Base-by-base conservation (phyloP, 2,329 filamentous ascomycete genomes). In the Phialophora macrospora region DNA sequence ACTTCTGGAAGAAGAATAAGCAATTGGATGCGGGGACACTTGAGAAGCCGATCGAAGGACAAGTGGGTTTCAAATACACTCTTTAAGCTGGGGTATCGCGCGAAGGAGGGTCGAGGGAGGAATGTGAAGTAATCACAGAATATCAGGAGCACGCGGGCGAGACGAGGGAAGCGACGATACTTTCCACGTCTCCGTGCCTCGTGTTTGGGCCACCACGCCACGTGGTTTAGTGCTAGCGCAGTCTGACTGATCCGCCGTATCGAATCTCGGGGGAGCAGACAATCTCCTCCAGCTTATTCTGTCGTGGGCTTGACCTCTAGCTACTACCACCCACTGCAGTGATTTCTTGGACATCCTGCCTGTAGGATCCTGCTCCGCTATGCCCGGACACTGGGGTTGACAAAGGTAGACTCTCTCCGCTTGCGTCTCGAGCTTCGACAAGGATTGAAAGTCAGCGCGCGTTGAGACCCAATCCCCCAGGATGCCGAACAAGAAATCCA, bases 1-100 rank as follows among this genome's bases (percentile, higher is more conserved):
- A 75, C 34, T 75, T 78, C 62, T 67, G 69, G 34, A 48, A 64
- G 6, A 71, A 72, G 46, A 79, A 79, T 66, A 71, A 72, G 59
- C 68, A 75, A 55, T 74, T 70, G n/a, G 77, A 73, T 22, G 60
- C 60, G 12, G 77, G 77, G 5, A 58, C 57, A 12, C 24, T 68
- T 17, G 73, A 75, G 32, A 72, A 76, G 69, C 62, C 74, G 6
- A 76, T 79, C 64, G 76, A 77, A 46, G 72, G 73, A 2, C 71
- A 76, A 58, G 71, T 69, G 28, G 76, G 74, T 17, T 65, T 65
- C 57, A 68, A 62, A 24, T 65, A 61, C 51, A 68, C 60, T 20
- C 64, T 66, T 28, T 63, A 26, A 62, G 20, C 41, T 24, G 22
- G 14, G 22, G 14, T 5, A 4, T 22, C 20, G 14, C 20, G 3